Percentiles rank a stretch among this genome's conserved stretches.
Conservation (phyloP, 441 rosid species). For the Croton laevigatus region DNA sequence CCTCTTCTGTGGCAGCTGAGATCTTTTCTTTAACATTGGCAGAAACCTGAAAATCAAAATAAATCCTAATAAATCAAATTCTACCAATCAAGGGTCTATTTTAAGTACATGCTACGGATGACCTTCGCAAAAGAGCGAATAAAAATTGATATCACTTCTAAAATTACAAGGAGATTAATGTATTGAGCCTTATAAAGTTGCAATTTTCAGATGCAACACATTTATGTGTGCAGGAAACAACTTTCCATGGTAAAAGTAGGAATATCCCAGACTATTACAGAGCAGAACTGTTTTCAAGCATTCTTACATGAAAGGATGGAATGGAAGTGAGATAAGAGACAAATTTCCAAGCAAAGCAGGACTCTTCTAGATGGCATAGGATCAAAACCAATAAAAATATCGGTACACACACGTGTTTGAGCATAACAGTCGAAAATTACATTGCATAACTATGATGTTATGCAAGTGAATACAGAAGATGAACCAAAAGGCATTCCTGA, state of each 20-base stretch:
- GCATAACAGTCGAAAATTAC: background rate
- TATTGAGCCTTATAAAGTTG: background rate
- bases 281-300: background rate
- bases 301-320: background rate
- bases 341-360: background rate
- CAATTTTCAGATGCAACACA: background rate
- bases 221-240: background rate
- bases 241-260: background rate
- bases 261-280: background rate
- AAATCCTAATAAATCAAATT: background rate
- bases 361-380: slow-evolving; percentile 1
- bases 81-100: background rate
- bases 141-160: background rate
- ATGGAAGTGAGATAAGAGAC: background rate
- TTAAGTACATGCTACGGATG: background rate
- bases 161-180: background rate
- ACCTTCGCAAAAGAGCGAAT: background rate
- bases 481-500: background rate
- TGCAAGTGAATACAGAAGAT: background rate
- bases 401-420: background rate
- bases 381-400: background rate
- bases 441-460: background rate
- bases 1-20: slow-evolving; percentile 88
- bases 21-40: slow-evolving; percentile 71
- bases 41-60: slow-evolving; percentile 54